Percentiles rank a stretch among this genome's conserved stretches.
Conservation (phyloP, 345 rosid species). For the Citrus reticulata region DNA sequence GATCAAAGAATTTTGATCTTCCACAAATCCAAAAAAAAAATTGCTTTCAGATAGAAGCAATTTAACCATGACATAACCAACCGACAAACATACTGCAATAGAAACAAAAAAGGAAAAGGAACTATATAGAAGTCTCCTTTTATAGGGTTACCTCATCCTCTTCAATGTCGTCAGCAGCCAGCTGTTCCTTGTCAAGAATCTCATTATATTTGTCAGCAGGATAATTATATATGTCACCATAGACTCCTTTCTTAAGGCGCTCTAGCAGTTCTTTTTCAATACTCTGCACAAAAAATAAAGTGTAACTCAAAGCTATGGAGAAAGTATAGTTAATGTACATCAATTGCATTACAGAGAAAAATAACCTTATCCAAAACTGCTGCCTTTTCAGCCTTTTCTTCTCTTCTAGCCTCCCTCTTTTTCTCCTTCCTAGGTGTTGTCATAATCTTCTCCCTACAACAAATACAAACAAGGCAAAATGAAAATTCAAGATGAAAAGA, state of each 20-base stretch:
- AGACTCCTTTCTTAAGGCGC: conserved; percentile 70
- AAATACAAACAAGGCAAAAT: not conserved
- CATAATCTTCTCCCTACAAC: conserved; percentile 63
- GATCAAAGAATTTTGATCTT: not conserved
- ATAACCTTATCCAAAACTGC: conserved; percentile 80
- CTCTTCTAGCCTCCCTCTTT: conserved; percentile 75
- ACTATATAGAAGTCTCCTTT: not conserved
- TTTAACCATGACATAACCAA: not conserved
- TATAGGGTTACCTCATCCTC: conserved; percentile 49
- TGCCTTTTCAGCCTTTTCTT: conserved; percentile 81
- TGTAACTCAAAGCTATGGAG: conserved; percentile 7
- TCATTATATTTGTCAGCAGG: conserved; percentile 39
- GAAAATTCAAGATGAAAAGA: not conserved
- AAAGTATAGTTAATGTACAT: not conserved
- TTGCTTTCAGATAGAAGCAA: not conserved
- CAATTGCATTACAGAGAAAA: not conserved
- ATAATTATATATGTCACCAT: conserved; percentile 66
- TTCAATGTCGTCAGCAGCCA: conserved; percentile 31
- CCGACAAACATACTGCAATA: not conserved
- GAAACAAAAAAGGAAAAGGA: too few relatives aligned
- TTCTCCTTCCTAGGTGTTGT: conserved; percentile 61
- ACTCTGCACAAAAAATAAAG: conserved; percentile 39
- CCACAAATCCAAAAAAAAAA: not conserved
- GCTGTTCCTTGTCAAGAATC: conserved; percentile 46
- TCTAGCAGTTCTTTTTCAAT: conserved; percentile 82